Conservation (phyloP, 352 stramenopile species). For the Achlya hypogyna region DNA sequence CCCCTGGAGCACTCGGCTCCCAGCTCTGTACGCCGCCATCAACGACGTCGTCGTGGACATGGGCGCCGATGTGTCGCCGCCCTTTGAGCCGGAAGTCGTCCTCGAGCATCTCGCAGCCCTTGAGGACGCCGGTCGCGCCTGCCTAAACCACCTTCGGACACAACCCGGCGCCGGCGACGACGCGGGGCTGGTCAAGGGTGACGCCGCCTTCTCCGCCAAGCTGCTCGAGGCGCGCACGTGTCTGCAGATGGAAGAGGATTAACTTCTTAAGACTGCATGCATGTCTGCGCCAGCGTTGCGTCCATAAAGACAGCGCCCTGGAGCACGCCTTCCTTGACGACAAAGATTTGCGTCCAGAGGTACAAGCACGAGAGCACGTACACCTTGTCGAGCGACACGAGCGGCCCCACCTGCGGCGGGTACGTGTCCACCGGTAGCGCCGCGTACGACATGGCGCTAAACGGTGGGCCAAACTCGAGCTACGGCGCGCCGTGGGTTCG, state of each 20-base stretch:
- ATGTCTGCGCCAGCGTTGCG: neutral
- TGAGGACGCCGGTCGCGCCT: neutral
- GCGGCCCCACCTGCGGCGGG: slow-evolving; percentile 58
- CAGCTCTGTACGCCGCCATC: slow-evolving; percentile 47
- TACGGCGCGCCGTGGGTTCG: slow-evolving; percentile 25
- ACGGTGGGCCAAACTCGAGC: slow-evolving; percentile 60
- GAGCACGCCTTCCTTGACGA: slow-evolving; percentile 57
- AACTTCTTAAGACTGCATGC: neutral
- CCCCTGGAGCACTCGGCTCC: slow-evolving; percentile 55
- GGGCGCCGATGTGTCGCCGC: slow-evolving; percentile 68
- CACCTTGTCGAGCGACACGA: slow-evolving; percentile 57
- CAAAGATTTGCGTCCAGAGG: slow-evolving; percentile 78
- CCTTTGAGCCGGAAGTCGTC: slow-evolving; percentile 43
- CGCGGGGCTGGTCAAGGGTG: slow-evolving; percentile 4
- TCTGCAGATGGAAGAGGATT: neutral
- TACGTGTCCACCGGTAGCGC: slow-evolving; percentile 70
- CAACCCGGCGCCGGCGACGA: neutral
- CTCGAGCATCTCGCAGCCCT: neutral
- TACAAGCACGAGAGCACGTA: slow-evolving; percentile 71
- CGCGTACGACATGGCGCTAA: slow-evolving; percentile 47
- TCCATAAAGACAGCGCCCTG: slow-evolving; percentile 37
- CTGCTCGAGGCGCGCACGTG: neutral
- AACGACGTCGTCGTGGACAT: slow-evolving; percentile 72
- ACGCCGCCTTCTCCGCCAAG: neutral
- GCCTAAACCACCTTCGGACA: neutral